Evolutionary conservation across 495 filamentous ascomycete species (phyloP), one percentile per base, ranked within the genome.

Genomic region (Penicillium waksmanii): DNA sequence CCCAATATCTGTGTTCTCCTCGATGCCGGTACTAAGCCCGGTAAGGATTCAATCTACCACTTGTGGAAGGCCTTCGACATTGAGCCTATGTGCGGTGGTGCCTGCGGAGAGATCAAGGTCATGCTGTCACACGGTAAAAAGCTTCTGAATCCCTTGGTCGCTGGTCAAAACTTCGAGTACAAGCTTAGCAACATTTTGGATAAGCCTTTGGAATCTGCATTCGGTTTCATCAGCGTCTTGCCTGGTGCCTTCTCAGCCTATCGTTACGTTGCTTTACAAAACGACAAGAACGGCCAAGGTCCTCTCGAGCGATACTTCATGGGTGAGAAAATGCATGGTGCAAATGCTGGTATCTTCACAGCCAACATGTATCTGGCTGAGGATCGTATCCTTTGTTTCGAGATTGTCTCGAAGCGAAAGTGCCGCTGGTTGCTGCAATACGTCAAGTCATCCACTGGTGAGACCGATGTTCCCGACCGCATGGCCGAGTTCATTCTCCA

Each of bases 291-390:
- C 63, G 95, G 92, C 13, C 84, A 92, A 57, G 96, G 96, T 12
- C 96, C 96, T 0, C 75, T 99, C 46, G 92, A 98, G 70, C 94
- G 96, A 72, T 99, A 99, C 71, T 99, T 98, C 76, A 85, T 91
- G 35, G 96, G 96, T 62, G 96, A 99, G 76, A 98, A 94, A 76
- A 90, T 99, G 82, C 95, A 99, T 71, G 96, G 95, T 69, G 84
- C 87, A 40, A 93, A 95, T 64, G 96, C 96, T 4, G 96, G 93
- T 71, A 96, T 98, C 65, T 98, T 99, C 80, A 96, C 92, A 10
- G 93, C 96, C 61, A 99, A 99, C 73, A 99, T 99, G 96, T 99
- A 99, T 69, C 85, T 99, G 57, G 96, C 96, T 42, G 96, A 99
- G 73, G 96, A 99, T 84, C 91, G 96, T 77, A 99, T 99, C 67